Evolutionary conservation across 208 protist species (phyloP), one percentile per base, ranked within the genome.

Genomic region (Vickermania ingenoplastis): DNA sequence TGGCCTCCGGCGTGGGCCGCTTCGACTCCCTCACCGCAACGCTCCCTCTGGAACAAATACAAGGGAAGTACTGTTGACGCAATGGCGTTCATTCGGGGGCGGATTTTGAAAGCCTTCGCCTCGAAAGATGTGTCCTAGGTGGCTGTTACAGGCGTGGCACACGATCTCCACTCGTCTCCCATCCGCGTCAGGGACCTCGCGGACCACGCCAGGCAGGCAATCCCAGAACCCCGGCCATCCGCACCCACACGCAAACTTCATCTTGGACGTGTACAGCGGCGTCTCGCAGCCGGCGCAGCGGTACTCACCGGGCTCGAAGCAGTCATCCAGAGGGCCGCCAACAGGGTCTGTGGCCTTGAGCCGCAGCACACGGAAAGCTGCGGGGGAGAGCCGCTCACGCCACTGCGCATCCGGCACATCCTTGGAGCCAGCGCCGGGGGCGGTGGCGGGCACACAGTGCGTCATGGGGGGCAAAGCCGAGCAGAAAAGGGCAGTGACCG

Each of bases 91-190:
- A 59, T 97, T 95, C n/a, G 87, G 83, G 29, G 82, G 79, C 0
- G 94, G 89, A 54, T 91, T 90, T 17, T 29, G 65, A 61, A 95
- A 93, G 22, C 84, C 74, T 68, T 97, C 94, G 3, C 77, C 77
- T 25, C 88, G 77, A 61, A 97, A 97, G 2, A 97, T 72, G 65
- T 97, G 94, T 0, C 94, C 94, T 22, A 97, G 78, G 69, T 97
- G 94, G 17, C 89, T 73, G 56, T 89, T 91, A 71, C 94, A 97
- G 26, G 81, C 75, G 53, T 87, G 89, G 67, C 94, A 97, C 55
- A 96, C 52, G 74, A 97, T 97, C 56, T 97, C 94, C 0, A 62
- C 75, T 1, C 94, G 77, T 1, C 73, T 69, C 3, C 84, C 78
- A 36, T 88, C 83, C 7, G 59, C 65, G 67, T 97, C 89, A 11